Percentiles rank a stretch among this genome's conserved stretches.
phyloP scores from a whole-genome alignment of 495 filamentous ascomycete species.

The Rusavskia elegans region DNA sequence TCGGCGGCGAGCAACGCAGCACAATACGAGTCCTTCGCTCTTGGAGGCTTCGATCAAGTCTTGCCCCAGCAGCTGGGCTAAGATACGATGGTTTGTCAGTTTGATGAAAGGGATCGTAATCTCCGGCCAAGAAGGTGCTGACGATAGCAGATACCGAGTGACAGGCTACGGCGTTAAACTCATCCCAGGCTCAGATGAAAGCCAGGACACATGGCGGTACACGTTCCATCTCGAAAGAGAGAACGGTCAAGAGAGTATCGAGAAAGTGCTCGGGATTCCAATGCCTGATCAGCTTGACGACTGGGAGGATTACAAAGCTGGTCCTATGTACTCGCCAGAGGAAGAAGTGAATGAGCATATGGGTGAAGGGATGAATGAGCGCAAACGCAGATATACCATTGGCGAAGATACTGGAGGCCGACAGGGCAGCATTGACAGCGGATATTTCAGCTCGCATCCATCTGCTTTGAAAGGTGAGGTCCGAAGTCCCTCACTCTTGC shows the following conservation, averaged over 20 bases:
- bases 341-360: slow-evolving; percentile 2
- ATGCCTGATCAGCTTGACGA: slow-evolving; percentile 12
- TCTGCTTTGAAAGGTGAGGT: background rate
- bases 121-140: background rate
- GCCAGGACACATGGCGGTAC: slow-evolving; percentile 1
- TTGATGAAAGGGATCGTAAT: background rate
- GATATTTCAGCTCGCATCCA: slow-evolving; percentile 3
- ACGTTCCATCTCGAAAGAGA: slow-evolving; percentile 6
- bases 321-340: background rate
- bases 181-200: background rate
- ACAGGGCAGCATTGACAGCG: background rate
- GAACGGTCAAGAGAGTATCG: slow-evolving; percentile 1
- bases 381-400: background rate
- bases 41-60: slow-evolving; percentile 3
- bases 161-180: slow-evolving; percentile 3
- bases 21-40: slow-evolving; percentile 8
- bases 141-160: slow-evolving; percentile 7
- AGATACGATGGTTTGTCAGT: slow-evolving; percentile 15
- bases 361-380: background rate
- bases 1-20: slow-evolving; percentile 1
- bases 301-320: slow-evolving; percentile 11
- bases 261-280: slow-evolving; percentile 2
- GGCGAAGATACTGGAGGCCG: background rate
- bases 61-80: slow-evolving; percentile 10
- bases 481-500: background rate